These are phyloP conservation scores for Vitis vinifera DNA, from an alignment of 164 flowering plant species.

Conservation along the genomic window ASM3070453v1 NC_081809.1:6042001-6042500, in stretches of 20 bases:
- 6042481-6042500: slow-evolving; percentile 4
- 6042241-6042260: neutral
- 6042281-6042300: slow-evolving; percentile 98
- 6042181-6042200: neutral
- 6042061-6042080: slow-evolving; percentile 73
- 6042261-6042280: slow-evolving; percentile 70
- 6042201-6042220: neutral
- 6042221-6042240: neutral
- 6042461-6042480: neutral
- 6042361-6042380: slow-evolving; percentile 76
- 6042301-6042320: slow-evolving; percentile 93
- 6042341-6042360: slow-evolving; percentile 80
- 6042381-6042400: slow-evolving; percentile 82
- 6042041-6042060: slow-evolving; percentile 40
- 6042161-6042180: slow-evolving; percentile 52
- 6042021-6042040: neutral
- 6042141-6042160: slow-evolving; percentile 77
- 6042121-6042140: slow-evolving; percentile 79
- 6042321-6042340: slow-evolving; percentile 92
- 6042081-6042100: slow-evolving; percentile 60
- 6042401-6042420: slow-evolving; percentile 36
- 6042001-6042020: neutral
- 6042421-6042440: slow-evolving; percentile 7
- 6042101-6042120: slow-evolving; percentile 66
- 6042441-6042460: too few relatives aligned